These are phyloP conservation scores for Ramaria rubella DNA, from an alignment of 768 basidiomycete species.

Conservation along the genomic window DNA sequence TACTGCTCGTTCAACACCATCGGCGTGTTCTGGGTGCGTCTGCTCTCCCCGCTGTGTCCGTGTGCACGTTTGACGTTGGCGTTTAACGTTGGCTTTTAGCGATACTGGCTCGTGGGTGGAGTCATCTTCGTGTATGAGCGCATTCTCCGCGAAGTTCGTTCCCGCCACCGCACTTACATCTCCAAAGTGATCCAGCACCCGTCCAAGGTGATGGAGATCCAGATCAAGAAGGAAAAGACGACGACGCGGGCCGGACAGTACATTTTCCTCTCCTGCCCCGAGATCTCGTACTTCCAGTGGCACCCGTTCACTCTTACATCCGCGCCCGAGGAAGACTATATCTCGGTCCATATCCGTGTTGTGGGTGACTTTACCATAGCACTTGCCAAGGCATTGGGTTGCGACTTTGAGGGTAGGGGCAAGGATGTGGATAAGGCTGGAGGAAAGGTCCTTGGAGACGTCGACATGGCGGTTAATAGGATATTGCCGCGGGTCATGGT, in stretches of 20 bases:
- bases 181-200: constrained; percentile 95
- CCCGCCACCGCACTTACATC: constrained; percentile 86
- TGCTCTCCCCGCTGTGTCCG: no score
- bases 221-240: constrained; percentile 95
- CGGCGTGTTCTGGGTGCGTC: constrained; percentile 90
- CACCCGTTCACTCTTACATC: constrained; percentile 95
- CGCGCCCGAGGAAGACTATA: constrained; percentile 92
- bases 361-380: constrained; percentile 89
- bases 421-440: constrained; percentile 39
- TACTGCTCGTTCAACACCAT: constrained; percentile 80
- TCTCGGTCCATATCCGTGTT: constrained; percentile 88
- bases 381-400: constrained; percentile 75
- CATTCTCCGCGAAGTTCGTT: constrained; percentile 85
- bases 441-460: constrained; percentile 35
- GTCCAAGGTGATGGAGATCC: constrained; percentile 88
- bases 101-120: constrained; percentile 87
- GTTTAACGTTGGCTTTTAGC: constrained; percentile 43
- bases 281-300: constrained; percentile 94
- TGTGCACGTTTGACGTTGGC: no score
- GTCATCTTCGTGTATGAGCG: constrained; percentile 83
- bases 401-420: constrained; percentile 60
- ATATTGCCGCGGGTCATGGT: constrained; percentile 90
- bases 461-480: constrained; percentile 57
- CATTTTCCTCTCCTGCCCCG: constrained; percentile 87
- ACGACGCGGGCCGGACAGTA: constrained; percentile 83